Conservation (phyloP, 2,329 filamentous ascomycete genomes). For the Claviceps citrina region DNA sequence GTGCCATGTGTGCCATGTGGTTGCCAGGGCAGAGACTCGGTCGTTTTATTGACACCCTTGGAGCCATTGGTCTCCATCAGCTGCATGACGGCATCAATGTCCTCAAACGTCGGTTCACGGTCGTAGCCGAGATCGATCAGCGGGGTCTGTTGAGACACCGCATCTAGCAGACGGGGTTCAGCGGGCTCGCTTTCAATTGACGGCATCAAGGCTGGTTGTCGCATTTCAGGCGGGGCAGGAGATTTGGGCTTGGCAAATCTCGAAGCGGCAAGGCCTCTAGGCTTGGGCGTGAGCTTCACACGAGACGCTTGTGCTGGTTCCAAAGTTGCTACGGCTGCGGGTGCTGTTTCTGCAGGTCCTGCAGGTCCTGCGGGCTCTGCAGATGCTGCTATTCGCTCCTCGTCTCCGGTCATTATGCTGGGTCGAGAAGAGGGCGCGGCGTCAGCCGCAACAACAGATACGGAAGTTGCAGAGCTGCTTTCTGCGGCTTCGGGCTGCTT, state of each 20-base stretch:
- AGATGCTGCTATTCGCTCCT: neutral
- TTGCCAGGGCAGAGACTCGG: constrained; percentile 30
- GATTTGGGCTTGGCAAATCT: constrained; percentile 29
- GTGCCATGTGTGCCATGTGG: constrained; percentile 11
- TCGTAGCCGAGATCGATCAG: constrained; percentile 7
- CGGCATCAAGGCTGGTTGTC: constrained; percentile 15
- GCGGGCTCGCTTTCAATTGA: constrained; percentile 15
- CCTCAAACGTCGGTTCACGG: constrained; percentile 48
- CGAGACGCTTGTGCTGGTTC: constrained; percentile 11
- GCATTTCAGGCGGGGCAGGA: constrained; percentile 9
- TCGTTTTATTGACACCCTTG: constrained; percentile 53
- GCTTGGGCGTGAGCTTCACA: constrained; percentile 21
- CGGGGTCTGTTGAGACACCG: neutral
- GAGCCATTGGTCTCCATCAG: constrained; percentile 61
- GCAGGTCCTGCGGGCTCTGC: neutral
- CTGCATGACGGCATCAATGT: constrained; percentile 86
- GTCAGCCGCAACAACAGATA: constrained; percentile 45
- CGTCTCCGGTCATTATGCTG: constrained; percentile 2
- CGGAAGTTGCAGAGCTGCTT: constrained; percentile 49
- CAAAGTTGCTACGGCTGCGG: neutral
- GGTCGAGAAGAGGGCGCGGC: constrained; percentile 13
- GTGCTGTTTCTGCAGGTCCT: neutral
- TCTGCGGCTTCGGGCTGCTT: constrained; percentile 24
- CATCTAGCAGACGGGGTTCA: neutral
- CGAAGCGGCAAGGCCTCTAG: constrained; percentile 28